Conservation (phyloP, 768 basidiomycete species). For the Butyriboletus loyo region DNA sequence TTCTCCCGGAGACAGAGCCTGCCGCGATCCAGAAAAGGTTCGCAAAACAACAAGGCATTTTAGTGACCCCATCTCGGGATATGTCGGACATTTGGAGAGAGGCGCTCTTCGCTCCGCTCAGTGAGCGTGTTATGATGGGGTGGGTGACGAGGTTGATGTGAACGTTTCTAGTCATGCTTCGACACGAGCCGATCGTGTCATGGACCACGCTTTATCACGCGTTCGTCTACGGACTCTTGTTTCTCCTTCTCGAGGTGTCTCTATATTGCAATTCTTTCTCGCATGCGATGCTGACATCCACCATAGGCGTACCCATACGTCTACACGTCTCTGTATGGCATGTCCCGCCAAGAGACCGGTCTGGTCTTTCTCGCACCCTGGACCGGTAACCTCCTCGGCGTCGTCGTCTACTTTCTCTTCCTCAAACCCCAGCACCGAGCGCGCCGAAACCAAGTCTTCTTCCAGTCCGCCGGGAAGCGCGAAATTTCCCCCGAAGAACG, state of each 20-base stretch:
- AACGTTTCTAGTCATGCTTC: slow-evolving; percentile 20
- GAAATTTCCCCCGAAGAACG: slow-evolving; percentile 27
- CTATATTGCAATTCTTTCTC: neutral
- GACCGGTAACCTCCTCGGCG: slow-evolving; percentile 25
- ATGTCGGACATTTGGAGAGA: slow-evolving; percentile 18
- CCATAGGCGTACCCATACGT: slow-evolving; percentile 23
- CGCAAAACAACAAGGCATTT: slow-evolving; percentile 7
- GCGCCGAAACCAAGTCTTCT: slow-evolving; percentile 12
- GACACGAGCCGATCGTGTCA: slow-evolving; percentile 23
- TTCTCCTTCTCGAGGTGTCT: slow-evolving; percentile 27
- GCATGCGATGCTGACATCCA: neutral
- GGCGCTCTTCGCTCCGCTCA: slow-evolving; percentile 24
- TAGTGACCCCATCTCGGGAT: neutral
- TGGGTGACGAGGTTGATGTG: neutral
- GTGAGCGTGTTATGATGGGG: slow-evolving; percentile 11
- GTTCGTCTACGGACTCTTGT: slow-evolving; percentile 28
- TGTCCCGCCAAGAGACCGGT: slow-evolving; percentile 24
- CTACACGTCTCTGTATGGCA: slow-evolving; percentile 17
- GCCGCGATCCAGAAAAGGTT: slow-evolving; percentile 17
- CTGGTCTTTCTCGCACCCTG: slow-evolving; percentile 27
- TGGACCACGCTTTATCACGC: slow-evolving; percentile 30
- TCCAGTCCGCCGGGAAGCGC: slow-evolving; percentile 20
- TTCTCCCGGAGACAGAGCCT: slow-evolving; percentile 29
- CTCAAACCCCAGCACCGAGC: slow-evolving; percentile 22
- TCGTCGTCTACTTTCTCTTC: slow-evolving; percentile 24